phyloP scores from a whole-genome alignment of 2,329 filamentous ascomycete species.

The Pestalotiopsis sp. region DNA sequence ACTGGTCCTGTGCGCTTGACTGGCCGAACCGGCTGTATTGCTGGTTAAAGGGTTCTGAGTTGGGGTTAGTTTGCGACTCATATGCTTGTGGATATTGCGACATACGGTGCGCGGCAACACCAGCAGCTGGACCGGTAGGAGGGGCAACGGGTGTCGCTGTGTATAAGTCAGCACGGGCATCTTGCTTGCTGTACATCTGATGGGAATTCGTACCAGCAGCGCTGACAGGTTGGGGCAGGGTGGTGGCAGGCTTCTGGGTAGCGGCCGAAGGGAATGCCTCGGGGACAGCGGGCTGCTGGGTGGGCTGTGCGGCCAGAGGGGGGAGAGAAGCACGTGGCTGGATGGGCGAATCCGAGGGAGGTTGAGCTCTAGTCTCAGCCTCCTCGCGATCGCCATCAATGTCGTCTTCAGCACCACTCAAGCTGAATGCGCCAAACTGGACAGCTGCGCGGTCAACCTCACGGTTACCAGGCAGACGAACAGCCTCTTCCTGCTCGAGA shows the following conservation, averaged over 20 bases:
- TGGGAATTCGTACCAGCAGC: slow-evolving; percentile 29
- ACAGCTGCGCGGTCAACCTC: slow-evolving; percentile 91
- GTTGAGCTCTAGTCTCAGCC: slow-evolving; percentile 89
- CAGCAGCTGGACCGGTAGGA: slow-evolving; percentile 26
- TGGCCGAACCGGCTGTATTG: slow-evolving; percentile 73
- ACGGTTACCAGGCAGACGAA: slow-evolving; percentile 96
- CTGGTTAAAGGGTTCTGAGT: slow-evolving; percentile 57
- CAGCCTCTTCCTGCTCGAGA: slow-evolving; percentile 93
- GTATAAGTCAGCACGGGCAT: slow-evolving; percentile 19
- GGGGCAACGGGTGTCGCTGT: slow-evolving; percentile 29
- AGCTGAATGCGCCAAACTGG: slow-evolving; percentile 92
- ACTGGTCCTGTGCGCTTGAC: slow-evolving; percentile 58
- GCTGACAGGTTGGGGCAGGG: slow-evolving; percentile 37
- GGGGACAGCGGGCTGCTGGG: slow-evolving; percentile 51
- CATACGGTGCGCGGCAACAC: slow-evolving; percentile 27
- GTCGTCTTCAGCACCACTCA: slow-evolving; percentile 82
- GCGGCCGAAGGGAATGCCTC: slow-evolving; percentile 48
- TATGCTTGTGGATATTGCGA: slow-evolving; percentile 31
- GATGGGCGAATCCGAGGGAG: slow-evolving; percentile 88
- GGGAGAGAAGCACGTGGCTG: slow-evolving; percentile 85
- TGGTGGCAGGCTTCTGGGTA: slow-evolving; percentile 53
- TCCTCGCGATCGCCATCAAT: slow-evolving; percentile 95
- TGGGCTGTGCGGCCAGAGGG: slow-evolving; percentile 54
- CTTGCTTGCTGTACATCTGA: slow-evolving; percentile 7
- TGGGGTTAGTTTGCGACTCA: slow-evolving; percentile 27